Evolutionary conservation across 192 early-diverging fungal genomes (phyloP), one percentile per base, ranked within the genome.

Genomic region (Coemansia asiatica): DNA sequence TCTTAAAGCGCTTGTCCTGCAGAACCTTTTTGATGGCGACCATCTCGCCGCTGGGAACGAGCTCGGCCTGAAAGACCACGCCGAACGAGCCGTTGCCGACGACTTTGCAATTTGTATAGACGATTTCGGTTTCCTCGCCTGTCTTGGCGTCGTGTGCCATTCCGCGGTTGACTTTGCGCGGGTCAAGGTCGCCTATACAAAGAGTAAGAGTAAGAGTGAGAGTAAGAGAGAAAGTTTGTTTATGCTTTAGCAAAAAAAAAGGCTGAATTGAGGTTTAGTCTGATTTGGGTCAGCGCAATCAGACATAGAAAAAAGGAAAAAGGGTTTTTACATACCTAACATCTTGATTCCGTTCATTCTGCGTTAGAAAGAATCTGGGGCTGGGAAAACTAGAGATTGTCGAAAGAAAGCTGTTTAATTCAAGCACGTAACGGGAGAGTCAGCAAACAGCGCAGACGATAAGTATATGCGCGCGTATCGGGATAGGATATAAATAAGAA

Each of bases 21-120:
- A 97, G 77, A 6, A 99, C 97, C 81, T 97, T 97, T 83, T 99
- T 99, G 65, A 99, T 95, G 55, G 97, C 97, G n/a, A 88, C 90
- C 29, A 87, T 84, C 72, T 98, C 92, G 50, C 86, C 84, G 56
- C 83, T 86, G 63, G 88, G 83, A 28, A 92, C 79, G 25, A 98
- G 73, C 79, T 92, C 92, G 18, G 94, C 97, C 77, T 96, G 95
- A 76, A 90, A 96, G 23, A 99, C 97, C 10, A 99, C 95, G 44
- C 97, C 97, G 81, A 99, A 99, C 15, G 94, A 95, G 12, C 97
- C 97, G 69, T 96, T 98, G 63, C 97, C 97, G 48, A 98, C 88
- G 27, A 97, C 90, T 75, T 94, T 95, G 79, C 88, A 90, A 69
- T 95, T 92, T 27, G 92, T 91, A 73, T 96, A 99, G 13, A 87